These are phyloP conservation scores for Scenedesmus sp. DNA, from an alignment of 163 green algal genomes.

Conservation along the genomic window DNA sequence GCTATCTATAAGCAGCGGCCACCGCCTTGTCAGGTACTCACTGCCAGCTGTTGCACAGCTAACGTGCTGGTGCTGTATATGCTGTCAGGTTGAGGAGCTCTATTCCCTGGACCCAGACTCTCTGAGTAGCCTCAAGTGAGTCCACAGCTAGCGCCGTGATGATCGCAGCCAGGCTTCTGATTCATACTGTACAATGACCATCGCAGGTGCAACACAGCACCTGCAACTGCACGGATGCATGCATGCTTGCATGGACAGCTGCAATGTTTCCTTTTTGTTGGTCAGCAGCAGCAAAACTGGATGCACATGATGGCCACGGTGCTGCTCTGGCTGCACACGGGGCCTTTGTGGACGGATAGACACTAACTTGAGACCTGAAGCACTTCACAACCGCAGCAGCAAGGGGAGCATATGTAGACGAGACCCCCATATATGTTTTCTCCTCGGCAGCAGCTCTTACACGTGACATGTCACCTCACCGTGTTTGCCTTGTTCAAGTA, in stretches of 20 bases:
- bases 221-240: neutral
- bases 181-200: neutral
- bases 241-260: neutral
- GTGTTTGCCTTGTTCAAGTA: neutral
- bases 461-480: neutral
- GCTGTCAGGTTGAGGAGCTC: conserved; percentile 86
- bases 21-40: neutral
- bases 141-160: neutral
- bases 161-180: neutral
- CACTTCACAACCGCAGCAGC: too few species aligned
- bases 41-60: neutral
- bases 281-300: neutral
- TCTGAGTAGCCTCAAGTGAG: conserved; percentile 60
- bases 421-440: too few species aligned
- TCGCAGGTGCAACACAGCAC: too few species aligned
- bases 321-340: neutral
- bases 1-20: neutral
- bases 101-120: conserved; percentile 87
- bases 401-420: too few species aligned
- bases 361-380: neutral
- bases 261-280: neutral
- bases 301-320: neutral
- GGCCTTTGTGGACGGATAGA: neutral
- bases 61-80: neutral
- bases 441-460: neutral